phyloP scores from a whole-genome alignment of 2,329 filamentous ascomycete genomes.

The Aaosphaeria arxii region DNA sequence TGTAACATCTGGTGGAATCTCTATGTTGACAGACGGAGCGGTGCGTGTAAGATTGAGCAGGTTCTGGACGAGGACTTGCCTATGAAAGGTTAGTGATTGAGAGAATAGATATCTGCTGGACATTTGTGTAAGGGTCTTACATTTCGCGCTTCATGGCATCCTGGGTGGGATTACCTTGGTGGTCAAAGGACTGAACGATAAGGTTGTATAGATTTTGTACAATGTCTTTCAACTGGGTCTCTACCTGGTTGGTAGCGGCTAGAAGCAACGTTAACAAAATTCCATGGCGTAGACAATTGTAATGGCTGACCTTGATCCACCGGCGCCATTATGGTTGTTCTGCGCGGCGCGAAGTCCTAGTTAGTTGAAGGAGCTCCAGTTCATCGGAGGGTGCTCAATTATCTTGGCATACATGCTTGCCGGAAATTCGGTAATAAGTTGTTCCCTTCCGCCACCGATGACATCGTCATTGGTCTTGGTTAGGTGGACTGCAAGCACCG shows the following conservation, averaged over 20 bases:
- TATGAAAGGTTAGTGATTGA: conserved; percentile 12
- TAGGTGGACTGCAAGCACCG: too few relatives aligned
- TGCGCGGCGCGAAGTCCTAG: too few relatives aligned
- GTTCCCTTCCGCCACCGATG: too few relatives aligned
- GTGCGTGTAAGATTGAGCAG: conserved; percentile 52
- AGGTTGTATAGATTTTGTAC: conserved; percentile 61
- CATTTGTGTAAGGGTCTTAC: conserved; percentile 29
- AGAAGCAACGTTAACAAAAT: neutral
- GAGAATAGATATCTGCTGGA: neutral
- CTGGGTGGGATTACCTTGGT: conserved; percentile 56
- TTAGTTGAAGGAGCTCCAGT: too few relatives aligned
- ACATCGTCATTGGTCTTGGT: too few relatives aligned
- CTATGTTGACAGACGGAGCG: conserved; percentile 49
- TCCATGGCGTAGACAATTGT: too few relatives aligned
- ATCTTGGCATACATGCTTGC: too few relatives aligned
- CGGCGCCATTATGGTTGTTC: neutral
- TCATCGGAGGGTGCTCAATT: too few relatives aligned
- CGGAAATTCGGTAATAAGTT: too few relatives aligned
- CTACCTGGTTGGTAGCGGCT: conserved; percentile 13
- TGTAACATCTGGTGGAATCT: conserved; percentile 60
- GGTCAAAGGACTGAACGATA: conserved; percentile 58
- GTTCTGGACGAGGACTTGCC: conserved; percentile 52
- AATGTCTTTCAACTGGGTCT: conserved; percentile 57
- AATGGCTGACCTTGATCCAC: neutral
- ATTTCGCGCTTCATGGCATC: conserved; percentile 58